phyloP scores from a whole-genome alignment of 2,329 filamentous ascomycete genomes.

The Cercospora beticola region DNA sequence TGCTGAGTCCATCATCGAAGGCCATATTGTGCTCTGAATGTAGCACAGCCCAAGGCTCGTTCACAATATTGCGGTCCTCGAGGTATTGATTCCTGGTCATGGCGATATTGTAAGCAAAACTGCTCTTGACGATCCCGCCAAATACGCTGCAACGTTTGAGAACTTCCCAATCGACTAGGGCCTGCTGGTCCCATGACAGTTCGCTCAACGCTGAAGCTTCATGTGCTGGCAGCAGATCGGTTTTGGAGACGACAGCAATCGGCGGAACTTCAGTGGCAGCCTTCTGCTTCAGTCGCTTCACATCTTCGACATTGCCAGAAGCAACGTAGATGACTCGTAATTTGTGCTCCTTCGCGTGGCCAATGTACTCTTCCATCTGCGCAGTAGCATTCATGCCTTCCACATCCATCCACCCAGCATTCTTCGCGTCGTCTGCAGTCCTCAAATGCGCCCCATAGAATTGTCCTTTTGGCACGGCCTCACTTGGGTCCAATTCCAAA shows the following conservation, averaged over 20 bases:
- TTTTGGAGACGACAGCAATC: constrained; percentile 46
- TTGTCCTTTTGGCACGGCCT: constrained; percentile 30
- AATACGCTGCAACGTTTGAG: constrained; percentile 47
- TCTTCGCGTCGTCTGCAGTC: constrained; percentile 39
- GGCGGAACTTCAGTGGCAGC: constrained; percentile 37
- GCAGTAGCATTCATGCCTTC: constrained; percentile 37
- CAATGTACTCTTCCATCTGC: constrained; percentile 43
- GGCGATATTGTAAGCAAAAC: constrained; percentile 52
- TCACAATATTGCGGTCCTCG: constrained; percentile 29
- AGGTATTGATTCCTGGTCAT: constrained; percentile 42
- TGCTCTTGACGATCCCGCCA: constrained; percentile 47
- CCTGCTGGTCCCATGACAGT: constrained; percentile 52
- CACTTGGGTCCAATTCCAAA: constrained; percentile 32
- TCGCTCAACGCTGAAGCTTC: constrained; percentile 40
- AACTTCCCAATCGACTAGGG: constrained; percentile 54
- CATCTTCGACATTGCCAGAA: constrained; percentile 43
- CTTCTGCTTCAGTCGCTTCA: constrained; percentile 40
- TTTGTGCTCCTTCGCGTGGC: constrained; percentile 35
- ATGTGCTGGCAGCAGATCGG: constrained; percentile 43
- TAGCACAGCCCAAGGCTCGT: constrained; percentile 30
- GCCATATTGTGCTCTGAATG: constrained; percentile 29
- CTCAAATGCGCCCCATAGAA: constrained; percentile 45
- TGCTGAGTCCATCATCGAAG: constrained; percentile 35
- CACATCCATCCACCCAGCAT: constrained; percentile 34
- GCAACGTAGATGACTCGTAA: constrained; percentile 46